Conservation (phyloP, 306 rosid species). For the Boehmeria nivea region DNA sequence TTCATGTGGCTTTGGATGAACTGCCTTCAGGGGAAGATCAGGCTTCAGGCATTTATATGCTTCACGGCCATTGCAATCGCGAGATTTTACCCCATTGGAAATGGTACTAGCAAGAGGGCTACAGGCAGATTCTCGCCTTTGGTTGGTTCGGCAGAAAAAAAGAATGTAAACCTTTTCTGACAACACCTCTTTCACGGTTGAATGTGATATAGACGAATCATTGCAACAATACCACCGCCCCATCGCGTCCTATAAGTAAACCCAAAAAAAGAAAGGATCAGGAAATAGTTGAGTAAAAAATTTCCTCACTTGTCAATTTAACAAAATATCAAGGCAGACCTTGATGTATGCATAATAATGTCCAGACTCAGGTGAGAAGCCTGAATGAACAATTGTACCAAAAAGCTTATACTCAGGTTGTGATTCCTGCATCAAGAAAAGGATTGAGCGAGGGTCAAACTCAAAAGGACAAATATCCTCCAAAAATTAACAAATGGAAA, state of each 20-base stretch:
- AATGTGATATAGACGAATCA: constrained; percentile 73
- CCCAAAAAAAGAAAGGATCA: constrained; percentile 19
- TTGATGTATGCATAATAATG: constrained; percentile 94
- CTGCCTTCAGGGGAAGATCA: constrained; percentile 38
- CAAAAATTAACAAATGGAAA: neutral
- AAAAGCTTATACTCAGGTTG: constrained; percentile 93
- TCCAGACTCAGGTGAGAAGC: constrained; percentile 93
- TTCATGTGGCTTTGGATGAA: constrained; percentile 38
- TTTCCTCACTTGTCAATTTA: neutral
- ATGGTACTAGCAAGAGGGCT: constrained; percentile 19
- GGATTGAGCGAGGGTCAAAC: neutral
- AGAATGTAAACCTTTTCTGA: constrained; percentile 93
- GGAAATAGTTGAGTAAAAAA: neutral
- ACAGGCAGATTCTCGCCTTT: constrained; percentile 47
- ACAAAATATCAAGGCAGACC: constrained; percentile 32
- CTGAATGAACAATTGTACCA: constrained; percentile 97
- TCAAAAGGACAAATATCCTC: neutral
- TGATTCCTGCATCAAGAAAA: constrained; percentile 56
- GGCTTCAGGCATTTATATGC: constrained; percentile 42
- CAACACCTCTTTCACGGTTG: constrained; percentile 78
- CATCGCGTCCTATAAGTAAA: constrained; percentile 67
- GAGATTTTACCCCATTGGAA: constrained; percentile 58
- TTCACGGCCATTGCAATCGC: constrained; percentile 60
- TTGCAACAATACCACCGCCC: constrained; percentile 94
- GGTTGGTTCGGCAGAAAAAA: constrained; percentile 87